A percentile compares a stretch with the other conserved stretches of the same genome.
These are phyloP conservation scores for Brassica rapa DNA, from an alignment of 345 rosid genomes.

Conservation along the genomic window DNA sequence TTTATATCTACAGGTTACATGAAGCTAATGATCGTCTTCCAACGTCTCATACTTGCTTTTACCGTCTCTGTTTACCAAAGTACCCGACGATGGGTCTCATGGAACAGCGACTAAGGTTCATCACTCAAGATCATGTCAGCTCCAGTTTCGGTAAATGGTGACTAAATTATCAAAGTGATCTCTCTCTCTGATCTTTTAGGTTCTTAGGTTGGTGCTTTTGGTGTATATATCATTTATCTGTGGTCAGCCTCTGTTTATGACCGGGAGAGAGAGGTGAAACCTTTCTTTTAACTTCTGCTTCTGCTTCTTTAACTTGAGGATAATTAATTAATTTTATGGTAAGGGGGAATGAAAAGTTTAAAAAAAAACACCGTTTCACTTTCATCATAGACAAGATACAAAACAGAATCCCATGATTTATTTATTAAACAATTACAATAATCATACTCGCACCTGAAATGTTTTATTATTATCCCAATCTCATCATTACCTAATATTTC, in stretches of 20 bases:
- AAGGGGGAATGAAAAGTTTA: neutral
- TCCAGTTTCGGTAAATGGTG: conserved; percentile 94
- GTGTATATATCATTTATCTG: conserved; percentile 30
- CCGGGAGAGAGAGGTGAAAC: conserved; percentile 33
- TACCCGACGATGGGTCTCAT: conserved; percentile 64
- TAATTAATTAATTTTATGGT: neutral
- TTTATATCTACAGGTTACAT: conserved; percentile 59
- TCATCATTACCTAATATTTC: neutral
- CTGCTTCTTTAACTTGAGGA: conserved; percentile 15
- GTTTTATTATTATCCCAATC: neutral
- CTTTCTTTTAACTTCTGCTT: conserved; percentile 10
- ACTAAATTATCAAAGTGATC: conserved; percentile 20
- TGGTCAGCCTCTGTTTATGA: conserved; percentile 28
- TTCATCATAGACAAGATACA: neutral
- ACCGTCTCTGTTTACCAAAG: conserved; percentile 72
- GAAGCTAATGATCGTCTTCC: conserved; percentile 70
- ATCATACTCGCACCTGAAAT: neutral
- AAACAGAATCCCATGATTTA: neutral
- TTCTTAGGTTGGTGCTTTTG: conserved; percentile 29
- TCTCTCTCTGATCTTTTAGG: conserved; percentile 17
- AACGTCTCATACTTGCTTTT: conserved; percentile 87
- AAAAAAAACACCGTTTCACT: neutral
- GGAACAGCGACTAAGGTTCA: conserved; percentile 61
- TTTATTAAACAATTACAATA: conserved; percentile 15
- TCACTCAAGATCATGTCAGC: conserved; percentile 84